phyloP scores from a whole-genome alignment of 1,139 yeast species.

The Saccharomyces pastorianus region DNA sequence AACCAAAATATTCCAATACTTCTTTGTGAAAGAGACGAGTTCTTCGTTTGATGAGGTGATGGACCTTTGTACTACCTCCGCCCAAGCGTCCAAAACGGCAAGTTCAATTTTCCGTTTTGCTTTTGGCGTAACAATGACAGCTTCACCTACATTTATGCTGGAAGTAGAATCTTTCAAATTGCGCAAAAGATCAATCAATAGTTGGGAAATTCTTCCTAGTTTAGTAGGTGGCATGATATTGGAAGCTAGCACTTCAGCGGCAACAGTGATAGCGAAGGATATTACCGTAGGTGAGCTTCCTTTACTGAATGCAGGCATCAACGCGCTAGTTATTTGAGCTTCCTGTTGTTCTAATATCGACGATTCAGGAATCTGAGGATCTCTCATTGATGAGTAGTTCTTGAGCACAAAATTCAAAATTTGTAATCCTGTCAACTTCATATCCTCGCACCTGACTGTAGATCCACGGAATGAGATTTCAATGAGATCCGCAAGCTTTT shows the following conservation, averaged over 20 bases:
- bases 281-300: slow-evolving; percentile 71
- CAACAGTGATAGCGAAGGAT: slow-evolving; percentile 67
- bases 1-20: slow-evolving; percentile 51
- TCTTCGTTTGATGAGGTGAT: slow-evolving; percentile 33
- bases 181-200: slow-evolving; percentile 61
- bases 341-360: slow-evolving; percentile 84
- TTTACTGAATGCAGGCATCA: slow-evolving; percentile 74
- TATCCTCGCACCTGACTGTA: slow-evolving; percentile 54
- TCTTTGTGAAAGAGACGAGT: slow-evolving; percentile 41
- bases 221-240: slow-evolving; percentile 43
- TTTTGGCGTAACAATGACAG: slow-evolving; percentile 34
- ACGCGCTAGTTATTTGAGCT: slow-evolving; percentile 86
- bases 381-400: slow-evolving; percentile 46
- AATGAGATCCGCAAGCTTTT: slow-evolving; percentile 60
- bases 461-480: slow-evolving; percentile 81
- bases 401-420: slow-evolving; percentile 54
- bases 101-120: slow-evolving; percentile 60
- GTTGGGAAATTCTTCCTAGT: slow-evolving; percentile 54
- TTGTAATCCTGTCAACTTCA: slow-evolving; percentile 59
- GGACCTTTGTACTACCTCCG: slow-evolving; percentile 54
- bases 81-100: slow-evolving; percentile 83
- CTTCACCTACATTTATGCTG: slow-evolving; percentile 34
- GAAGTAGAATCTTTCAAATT: slow-evolving; percentile 34
- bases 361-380: slow-evolving; percentile 65
- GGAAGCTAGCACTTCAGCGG: slow-evolving; percentile 66